Base-by-base conservation (phyloP, 1,139 yeast species). In the Arxiozyma slooffiae region DNA sequence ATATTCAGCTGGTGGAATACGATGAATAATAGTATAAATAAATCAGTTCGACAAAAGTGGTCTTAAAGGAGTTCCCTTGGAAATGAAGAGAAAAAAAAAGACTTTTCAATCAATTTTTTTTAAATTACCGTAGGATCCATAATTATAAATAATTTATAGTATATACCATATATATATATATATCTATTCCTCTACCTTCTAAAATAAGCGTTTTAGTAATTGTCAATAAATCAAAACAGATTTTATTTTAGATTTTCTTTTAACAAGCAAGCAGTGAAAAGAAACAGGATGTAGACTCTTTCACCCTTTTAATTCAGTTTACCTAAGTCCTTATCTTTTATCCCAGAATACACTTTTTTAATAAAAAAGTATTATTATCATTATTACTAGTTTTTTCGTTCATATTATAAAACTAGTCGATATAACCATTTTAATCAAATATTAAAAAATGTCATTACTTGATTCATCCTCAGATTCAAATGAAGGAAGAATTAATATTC, bases 11-110 rank as follows among this genome's bases (percentile, higher is more conserved):
- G 75, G 72, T n/a, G 96, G 98, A 20, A 85, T 72, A 67, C 94
- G 94, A 67, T 94, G 99, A 56, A 94, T 88, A 14, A 92, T 75
- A 0, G 98, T 95, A 6, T 96, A 95, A 66, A 90, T 92, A 14
- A 95, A 77, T 3, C 98, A 98, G 0, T 95, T 80, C 1, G 97
- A 85, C 48, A 96, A 85, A 46, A 94, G n/a, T 92, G 0, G 97
- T 89, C 53, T 85, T 90, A 66, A 92, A 94, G 1, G 97, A 87
- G 50, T 87, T 79, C 0, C 96, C 97, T 51, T 76, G 78, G 66
- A 83, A 94, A 58, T 82, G 71, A n/a, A n/a, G n/a, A n/a, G n/a
- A n/a, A n/a, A n/a, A n/a, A n/a, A n/a, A n/a, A n/a, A n/a, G n/a
- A n/a, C n/a, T n/a, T n/a, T n/a, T n/a, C n/a, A n/a, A n/a, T n/a